Evolutionary conservation across 305 asterid genomes (phyloP).

Genomic region (Fraxinus velutina): DNA sequence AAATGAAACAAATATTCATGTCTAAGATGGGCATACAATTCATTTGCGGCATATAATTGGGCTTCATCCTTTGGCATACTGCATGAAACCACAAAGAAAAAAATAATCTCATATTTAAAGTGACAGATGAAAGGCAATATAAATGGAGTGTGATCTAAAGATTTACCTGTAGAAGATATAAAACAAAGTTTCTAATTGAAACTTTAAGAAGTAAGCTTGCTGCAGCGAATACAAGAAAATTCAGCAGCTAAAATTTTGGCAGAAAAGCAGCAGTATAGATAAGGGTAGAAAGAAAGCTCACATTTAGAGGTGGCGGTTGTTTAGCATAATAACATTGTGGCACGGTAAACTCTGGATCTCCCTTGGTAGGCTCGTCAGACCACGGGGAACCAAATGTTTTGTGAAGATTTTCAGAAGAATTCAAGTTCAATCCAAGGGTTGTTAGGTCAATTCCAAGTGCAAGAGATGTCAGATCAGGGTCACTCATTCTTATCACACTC

Average conservation of each 20-base stretch:
- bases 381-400: constrained; percentile 86
- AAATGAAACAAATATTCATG: not conserved
- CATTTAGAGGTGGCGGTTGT: constrained; percentile 76
- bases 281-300: constrained; percentile 36
- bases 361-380: constrained; percentile 87
- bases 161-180: constrained; percentile 71
- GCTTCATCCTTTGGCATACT: constrained; percentile 98
- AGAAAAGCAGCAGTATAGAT: constrained; percentile 18
- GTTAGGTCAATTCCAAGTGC: constrained; percentile 93
- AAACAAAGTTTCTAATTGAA: constrained; percentile 77
- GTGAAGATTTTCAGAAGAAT: constrained; percentile 80
- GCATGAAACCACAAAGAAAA: constrained; percentile 37
- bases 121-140: constrained; percentile 15
- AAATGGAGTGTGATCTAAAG: constrained; percentile 11
- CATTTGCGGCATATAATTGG: constrained; percentile 82
- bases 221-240: constrained; percentile 43
- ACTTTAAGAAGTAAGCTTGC: constrained; percentile 82
- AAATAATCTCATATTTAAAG: constrained; percentile 16
- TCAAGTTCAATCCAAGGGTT: constrained; percentile 85
- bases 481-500: constrained; percentile 78
- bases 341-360: constrained; percentile 76
- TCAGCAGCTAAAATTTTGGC: constrained; percentile 29
- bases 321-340: constrained; percentile 85
- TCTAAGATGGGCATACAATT: constrained; percentile 56
- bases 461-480: constrained; percentile 82